phyloP scores from a whole-genome alignment of 2,329 filamentous ascomycete genomes.

The Neonectria faginata region DNA sequence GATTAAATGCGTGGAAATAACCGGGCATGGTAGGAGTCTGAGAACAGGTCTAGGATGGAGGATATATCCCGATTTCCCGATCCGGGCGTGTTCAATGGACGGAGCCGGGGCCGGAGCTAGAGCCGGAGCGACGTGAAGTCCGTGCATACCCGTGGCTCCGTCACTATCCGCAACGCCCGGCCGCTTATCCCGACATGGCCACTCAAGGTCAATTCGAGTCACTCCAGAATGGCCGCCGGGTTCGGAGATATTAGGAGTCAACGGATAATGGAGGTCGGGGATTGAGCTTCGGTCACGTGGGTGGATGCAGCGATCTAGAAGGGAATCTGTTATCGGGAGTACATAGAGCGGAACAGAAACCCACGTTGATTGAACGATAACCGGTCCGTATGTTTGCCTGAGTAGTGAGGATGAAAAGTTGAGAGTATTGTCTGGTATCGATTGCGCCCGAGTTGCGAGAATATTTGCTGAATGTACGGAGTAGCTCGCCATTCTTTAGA shows the following conservation, averaged over 20 bases:
- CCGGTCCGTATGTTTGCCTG: neutral
- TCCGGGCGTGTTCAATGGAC: neutral
- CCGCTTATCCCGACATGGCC: neutral
- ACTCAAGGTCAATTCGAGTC: neutral
- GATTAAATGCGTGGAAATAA: slow-evolving; percentile 65
- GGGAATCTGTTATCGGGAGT: neutral
- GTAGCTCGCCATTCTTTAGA: slow-evolving; percentile 18
- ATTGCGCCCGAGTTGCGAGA: neutral
- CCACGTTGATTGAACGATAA: slow-evolving; percentile 6
- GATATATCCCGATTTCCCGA: slow-evolving; percentile 13
- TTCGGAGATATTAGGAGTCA: neutral
- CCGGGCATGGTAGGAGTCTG: slow-evolving; percentile 4
- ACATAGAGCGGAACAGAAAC: slow-evolving; percentile 19
- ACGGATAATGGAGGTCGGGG: neutral
- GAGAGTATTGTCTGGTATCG: neutral
- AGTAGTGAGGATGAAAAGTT: neutral
- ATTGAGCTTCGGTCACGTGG: slow-evolving; percentile 14
- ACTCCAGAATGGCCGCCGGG: neutral
- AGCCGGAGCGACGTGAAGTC: neutral
- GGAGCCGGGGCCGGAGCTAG: slow-evolving; percentile 6
- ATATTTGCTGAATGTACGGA: neutral
- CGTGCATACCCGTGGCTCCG: neutral
- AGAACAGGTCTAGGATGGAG: neutral
- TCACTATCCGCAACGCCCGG: slow-evolving; percentile 1
- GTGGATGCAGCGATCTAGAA: slow-evolving; percentile 7